These are phyloP conservation scores for Colletotrichum euphorbiae DNA, from an alignment of 2,329 filamentous ascomycete genomes.

Conservation along the genomic window DNA sequence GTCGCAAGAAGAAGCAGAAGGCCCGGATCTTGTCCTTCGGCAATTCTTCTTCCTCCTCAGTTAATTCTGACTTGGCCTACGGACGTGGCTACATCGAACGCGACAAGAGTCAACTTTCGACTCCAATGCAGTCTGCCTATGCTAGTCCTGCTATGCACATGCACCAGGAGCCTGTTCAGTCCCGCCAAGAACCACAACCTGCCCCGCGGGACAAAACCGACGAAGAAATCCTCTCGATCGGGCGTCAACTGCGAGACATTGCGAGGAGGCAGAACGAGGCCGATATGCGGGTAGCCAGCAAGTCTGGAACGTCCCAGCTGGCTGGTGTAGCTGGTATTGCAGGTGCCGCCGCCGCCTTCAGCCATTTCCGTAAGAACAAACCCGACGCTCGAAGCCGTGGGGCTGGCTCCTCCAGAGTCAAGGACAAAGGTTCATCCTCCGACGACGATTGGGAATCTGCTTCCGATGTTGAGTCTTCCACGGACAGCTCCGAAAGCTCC, in stretches of 20 bases:
- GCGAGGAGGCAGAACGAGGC: conserved; percentile 63
- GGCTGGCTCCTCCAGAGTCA: conserved; percentile 55
- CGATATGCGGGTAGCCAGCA: conserved; percentile 59
- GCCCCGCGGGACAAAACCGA: conserved; percentile 57
- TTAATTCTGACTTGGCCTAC: conserved; percentile 77
- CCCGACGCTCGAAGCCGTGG: conserved; percentile 52
- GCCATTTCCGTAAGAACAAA: conserved; percentile 55
- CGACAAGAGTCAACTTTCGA: conserved; percentile 48
- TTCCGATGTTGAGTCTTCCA: conserved; percentile 59
- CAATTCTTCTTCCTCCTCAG: conserved; percentile 75
- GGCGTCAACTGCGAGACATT: conserved; percentile 65
- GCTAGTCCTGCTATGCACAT: conserved; percentile 19
- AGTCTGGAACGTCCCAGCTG: conserved; percentile 51
- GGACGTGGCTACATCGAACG: conserved; percentile 68
- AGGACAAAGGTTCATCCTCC: conserved; percentile 48
- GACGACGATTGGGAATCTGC: conserved; percentile 69
- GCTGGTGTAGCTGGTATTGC: conserved; percentile 48
- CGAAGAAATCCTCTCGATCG: conserved; percentile 68
- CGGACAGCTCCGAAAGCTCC: conserved; percentile 50
- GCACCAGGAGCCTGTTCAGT: conserved; percentile 38
- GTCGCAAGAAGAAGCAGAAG: conserved; percentile 55
- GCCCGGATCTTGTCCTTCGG: conserved; percentile 68
- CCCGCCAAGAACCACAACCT: conserved; percentile 41
- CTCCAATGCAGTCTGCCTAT: conserved; percentile 42
- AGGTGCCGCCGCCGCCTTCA: conserved; percentile 51